A percentile compares a stretch with the other conserved stretches of the same genome.
Evolutionary conservation across 768 basidiomycete genomes (phyloP).

Genomic region (Chiua virens): DNA sequence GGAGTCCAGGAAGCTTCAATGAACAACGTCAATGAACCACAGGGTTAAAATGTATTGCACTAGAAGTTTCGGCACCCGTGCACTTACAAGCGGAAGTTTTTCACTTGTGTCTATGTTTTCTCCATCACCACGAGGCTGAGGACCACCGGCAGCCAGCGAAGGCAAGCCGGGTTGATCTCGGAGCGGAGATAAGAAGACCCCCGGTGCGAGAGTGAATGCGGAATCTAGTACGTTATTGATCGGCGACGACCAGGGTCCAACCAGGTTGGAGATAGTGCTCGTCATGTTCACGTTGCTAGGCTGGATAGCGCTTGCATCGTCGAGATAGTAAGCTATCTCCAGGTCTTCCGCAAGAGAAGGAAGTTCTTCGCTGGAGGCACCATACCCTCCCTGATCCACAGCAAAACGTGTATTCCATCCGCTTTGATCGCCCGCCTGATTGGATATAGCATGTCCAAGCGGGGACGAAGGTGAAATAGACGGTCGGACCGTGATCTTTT

Average conservation of each 20-base stretch:
- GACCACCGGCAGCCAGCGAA: conserved; percentile 3
- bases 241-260: conserved; percentile 3
- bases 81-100: conserved; percentile 18
- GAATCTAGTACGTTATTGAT: conserved; percentile 15
- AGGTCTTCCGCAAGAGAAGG: conserved; percentile 6
- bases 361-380: conserved; percentile 12
- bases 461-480: neutral
- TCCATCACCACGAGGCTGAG: conserved; percentile 18
- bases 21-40: conserved; percentile 1
- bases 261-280: neutral
- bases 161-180: conserved; percentile 8
- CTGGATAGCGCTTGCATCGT: neutral
- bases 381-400: conserved; percentile 8
- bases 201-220: conserved; percentile 24
- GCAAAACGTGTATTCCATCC: conserved; percentile 10
- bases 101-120: conserved; percentile 5
- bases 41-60: conserved; percentile 2
- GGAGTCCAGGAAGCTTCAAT: conserved; percentile 6
- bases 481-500: neutral
- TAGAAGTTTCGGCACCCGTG: neutral
- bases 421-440: conserved; percentile 16
- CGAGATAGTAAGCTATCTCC: conserved; percentile 7
- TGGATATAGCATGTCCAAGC: conserved; percentile 2
- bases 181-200: conserved; percentile 32
- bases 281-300: conserved; percentile 10